Percentiles rank a stretch among this genome's conserved stretches.
Evolutionary conservation across 1,284 basidiomycete genomes (phyloP).

Genomic region (Rhodotorula sp.): DNA sequence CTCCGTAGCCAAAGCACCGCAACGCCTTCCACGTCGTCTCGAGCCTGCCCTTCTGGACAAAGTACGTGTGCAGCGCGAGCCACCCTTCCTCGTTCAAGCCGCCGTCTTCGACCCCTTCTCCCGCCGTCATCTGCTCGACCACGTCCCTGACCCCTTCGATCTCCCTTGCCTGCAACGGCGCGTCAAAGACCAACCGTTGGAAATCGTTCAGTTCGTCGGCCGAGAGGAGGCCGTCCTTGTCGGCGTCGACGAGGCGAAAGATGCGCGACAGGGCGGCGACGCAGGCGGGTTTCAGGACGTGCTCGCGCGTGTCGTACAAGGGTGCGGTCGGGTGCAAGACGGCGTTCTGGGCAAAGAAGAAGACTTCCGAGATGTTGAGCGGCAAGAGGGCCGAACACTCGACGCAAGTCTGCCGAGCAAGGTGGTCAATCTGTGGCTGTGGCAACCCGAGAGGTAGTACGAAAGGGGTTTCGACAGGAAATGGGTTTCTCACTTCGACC

Average conservation of each 20-base stretch:
- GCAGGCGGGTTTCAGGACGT: slow-evolving; percentile 91
- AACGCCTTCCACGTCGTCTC: slow-evolving; percentile 99
- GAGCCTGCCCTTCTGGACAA: slow-evolving; percentile 91
- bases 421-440: too few relatives aligned
- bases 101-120: slow-evolving; percentile 67
- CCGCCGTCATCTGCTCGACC: slow-evolving; percentile 23
- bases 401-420: slow-evolving; percentile 71
- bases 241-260: slow-evolving; percentile 91
- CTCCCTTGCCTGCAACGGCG: slow-evolving; percentile 86
- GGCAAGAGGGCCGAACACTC: slow-evolving; percentile 89
- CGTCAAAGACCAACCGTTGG: slow-evolving; percentile 61
- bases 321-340: slow-evolving; percentile 96
- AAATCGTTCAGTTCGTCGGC: slow-evolving; percentile 93
- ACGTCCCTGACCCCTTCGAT: slow-evolving; percentile 61
- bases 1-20: slow-evolving; percentile 91
- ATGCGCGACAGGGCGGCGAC: slow-evolving; percentile 84
- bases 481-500: slow-evolving; percentile 31
- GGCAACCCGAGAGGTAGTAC: fast-evolving
- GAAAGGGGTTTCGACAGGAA: slow-evolving; percentile 12
- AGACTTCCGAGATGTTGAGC: slow-evolving; percentile 95
- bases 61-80: slow-evolving; percentile 90
- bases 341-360: slow-evolving; percentile 98
- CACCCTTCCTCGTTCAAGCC: slow-evolving; percentile 93
- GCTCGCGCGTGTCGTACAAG: slow-evolving; percentile 92
- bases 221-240: slow-evolving; percentile 91